Percentiles rank a stretch among this genome's conserved stretches.
These are phyloP conservation scores for Fusarium redolens DNA, from an alignment of 2,329 filamentous ascomycete genomes.

Conservation along the genomic window DNA sequence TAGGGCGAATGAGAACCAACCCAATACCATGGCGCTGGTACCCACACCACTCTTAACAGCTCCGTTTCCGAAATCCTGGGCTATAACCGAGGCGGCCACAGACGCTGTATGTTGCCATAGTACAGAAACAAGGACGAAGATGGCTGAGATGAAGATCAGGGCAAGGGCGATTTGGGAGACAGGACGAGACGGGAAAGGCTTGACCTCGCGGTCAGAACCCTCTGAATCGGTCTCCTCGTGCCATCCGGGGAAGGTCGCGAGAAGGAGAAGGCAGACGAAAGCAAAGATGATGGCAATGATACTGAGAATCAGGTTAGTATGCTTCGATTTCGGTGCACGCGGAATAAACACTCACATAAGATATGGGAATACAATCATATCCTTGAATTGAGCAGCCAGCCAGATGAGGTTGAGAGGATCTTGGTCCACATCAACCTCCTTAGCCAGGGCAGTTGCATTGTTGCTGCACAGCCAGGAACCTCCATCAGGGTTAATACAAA, in stretches of 20 bases:
- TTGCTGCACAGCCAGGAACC: slow-evolving; percentile 95
- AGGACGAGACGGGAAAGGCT: slow-evolving; percentile 90
- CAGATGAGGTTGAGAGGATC: slow-evolving; percentile 97
- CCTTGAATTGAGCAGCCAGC: slow-evolving; percentile 97
- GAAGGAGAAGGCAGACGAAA: slow-evolving; percentile 92
- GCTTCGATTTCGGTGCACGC: background rate
- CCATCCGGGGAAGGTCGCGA: slow-evolving; percentile 98
- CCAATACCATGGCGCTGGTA: slow-evolving; percentile 95
- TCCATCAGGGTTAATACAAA: slow-evolving; percentile 92
- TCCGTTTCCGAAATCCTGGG: slow-evolving; percentile 92
- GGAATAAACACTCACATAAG: slow-evolving; percentile 75
- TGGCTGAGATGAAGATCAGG: slow-evolving; percentile 84
- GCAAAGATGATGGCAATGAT: slow-evolving; percentile 98
- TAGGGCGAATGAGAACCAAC: slow-evolving; percentile 95
- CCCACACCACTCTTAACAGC: slow-evolving; percentile 88
- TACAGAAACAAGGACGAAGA: slow-evolving; percentile 79
- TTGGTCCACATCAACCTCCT: slow-evolving; percentile 89
- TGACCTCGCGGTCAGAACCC: slow-evolving; percentile 89
- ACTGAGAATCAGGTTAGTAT: slow-evolving; percentile 56
- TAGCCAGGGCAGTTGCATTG: slow-evolving; percentile 92
- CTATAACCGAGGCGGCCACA: slow-evolving; percentile 92
- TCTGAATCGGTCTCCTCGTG: slow-evolving; percentile 87
- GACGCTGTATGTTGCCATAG: slow-evolving; percentile 96
- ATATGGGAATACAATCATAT: slow-evolving; percentile 98
- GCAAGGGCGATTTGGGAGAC: slow-evolving; percentile 94